phyloP scores from a whole-genome alignment of 1,139 yeast genomes.

The Lodderomyces theae region DNA sequence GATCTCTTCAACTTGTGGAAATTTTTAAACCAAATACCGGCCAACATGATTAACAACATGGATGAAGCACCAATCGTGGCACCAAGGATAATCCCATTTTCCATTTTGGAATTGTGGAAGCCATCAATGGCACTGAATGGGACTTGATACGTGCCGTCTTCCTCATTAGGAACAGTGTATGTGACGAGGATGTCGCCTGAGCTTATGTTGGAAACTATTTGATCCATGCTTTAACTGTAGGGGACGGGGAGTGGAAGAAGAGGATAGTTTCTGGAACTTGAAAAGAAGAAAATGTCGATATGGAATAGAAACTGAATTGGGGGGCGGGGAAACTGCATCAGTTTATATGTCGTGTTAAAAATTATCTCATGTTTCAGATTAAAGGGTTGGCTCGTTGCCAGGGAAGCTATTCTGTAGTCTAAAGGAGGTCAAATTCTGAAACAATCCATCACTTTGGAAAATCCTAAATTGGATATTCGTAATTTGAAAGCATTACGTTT shows the following conservation, averaged over 20 bases:
- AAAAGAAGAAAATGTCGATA: no score
- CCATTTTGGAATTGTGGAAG: conserved; percentile 5
- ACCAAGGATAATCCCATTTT: conserved; percentile 16
- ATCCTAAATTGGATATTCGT: no score
- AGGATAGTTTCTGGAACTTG: no score
- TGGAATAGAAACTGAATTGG: neutral
- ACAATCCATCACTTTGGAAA: neutral
- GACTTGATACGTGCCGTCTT: conserved; percentile 7
- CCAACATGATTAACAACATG: conserved; percentile 21
- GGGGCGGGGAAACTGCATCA: neutral
- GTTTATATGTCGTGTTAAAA: conserved; percentile 2
- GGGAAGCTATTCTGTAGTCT: neutral
- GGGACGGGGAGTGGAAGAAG: conserved; percentile 1
- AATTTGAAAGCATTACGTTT: no score
- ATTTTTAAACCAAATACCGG: conserved; percentile 37
- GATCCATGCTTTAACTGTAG: neutral
- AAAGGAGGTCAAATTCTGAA: neutral
- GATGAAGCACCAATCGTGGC: conserved; percentile 29
- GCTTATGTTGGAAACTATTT: neutral
- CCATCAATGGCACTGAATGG: conserved; percentile 9
- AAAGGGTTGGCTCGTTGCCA: no score
- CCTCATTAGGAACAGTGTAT: conserved; percentile 9
- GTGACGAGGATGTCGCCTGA: conserved; percentile 11
- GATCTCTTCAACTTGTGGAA: conserved; percentile 30
- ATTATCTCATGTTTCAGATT: neutral